phyloP scores from a whole-genome alignment of 2,329 filamentous ascomycete genomes.

The Dothistroma pini region DNA sequence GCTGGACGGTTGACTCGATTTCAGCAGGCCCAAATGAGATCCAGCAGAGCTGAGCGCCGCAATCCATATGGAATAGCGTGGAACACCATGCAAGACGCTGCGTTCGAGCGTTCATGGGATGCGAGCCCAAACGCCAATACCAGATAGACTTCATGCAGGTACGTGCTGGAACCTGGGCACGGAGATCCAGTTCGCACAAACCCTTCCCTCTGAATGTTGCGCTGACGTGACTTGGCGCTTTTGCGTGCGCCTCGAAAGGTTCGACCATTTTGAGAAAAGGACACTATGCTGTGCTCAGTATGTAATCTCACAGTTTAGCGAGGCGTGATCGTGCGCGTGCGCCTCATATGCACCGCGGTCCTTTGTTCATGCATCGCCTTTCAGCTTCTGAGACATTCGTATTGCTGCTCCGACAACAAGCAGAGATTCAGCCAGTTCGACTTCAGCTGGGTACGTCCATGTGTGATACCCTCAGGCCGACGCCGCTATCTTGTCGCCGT shows the following conservation, averaged over 20 bases:
- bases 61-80: background rate
- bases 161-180: background rate
- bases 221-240: background rate
- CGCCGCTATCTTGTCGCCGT: background rate
- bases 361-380: background rate
- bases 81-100: background rate
- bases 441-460: background rate
- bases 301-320: background rate
- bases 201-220: background rate
- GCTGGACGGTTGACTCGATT: background rate
- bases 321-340: background rate
- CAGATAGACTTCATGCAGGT: background rate
- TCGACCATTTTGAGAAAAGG: background rate
- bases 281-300: background rate
- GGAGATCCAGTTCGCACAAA: background rate
- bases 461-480: background rate
- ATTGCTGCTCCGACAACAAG: background rate
- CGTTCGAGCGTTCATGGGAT: background rate
- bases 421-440: background rate
- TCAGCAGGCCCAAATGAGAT: background rate
- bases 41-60: background rate
- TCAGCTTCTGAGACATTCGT: background rate
- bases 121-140: background rate
- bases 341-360: background rate
- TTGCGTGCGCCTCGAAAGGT: background rate